Base-by-base conservation (phyloP, 225 moss, liverwort and hornwort species). In the Takakia lepidozioides region DNA sequence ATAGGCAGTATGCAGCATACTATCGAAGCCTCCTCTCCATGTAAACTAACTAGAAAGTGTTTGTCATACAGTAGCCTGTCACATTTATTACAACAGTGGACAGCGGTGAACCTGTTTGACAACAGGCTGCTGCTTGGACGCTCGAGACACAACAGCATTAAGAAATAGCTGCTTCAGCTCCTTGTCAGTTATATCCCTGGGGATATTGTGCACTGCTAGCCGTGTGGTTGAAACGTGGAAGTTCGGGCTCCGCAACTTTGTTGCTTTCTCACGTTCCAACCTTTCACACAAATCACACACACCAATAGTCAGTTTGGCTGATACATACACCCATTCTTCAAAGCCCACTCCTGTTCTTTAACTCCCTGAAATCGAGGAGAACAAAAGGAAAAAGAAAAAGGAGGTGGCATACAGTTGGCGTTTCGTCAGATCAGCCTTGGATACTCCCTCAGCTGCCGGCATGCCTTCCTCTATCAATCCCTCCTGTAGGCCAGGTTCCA, bases 341-440 rank as follows among this genome's bases (percentile, higher is more conserved):
- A n/a, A n/a, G n/a, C n/a, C n/a, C n/a, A n/a, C n/a, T n/a, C n/a
- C n/a, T n/a, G n/a, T n/a, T n/a, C n/a, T n/a, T n/a, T n/a, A n/a
- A n/a, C n/a, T n/a, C n/a, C n/a, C n/a, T n/a, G n/a, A n/a, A n/a
- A n/a, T n/a, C n/a, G n/a, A n/a, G n/a, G n/a, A n/a, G n/a, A n/a
- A n/a, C n/a, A n/a, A n/a, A n/a, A n/a, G n/a, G n/a, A n/a, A n/a
- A n/a, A n/a, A n/a, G n/a, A n/a, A n/a, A n/a, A n/a, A n/a, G n/a
- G n/a, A n/a, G n/a, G n/a, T n/a, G n/a, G 67, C 91, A 15, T 87
- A 98, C 98, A 83, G 77, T 72, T 91, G 80, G 62, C 98, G 80
- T 67, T 83, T 91, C 23, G 43, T 25, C 48, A 91, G 46, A 49
- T 98, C 98, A 18, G 67, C 80, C 55, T 91, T 91, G 1, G 98